Evolutionary conservation across 2,329 filamentous ascomycete species (phyloP), one percentile per base, ranked within the genome.

Genomic region (Cytospora leucostoma): DNA sequence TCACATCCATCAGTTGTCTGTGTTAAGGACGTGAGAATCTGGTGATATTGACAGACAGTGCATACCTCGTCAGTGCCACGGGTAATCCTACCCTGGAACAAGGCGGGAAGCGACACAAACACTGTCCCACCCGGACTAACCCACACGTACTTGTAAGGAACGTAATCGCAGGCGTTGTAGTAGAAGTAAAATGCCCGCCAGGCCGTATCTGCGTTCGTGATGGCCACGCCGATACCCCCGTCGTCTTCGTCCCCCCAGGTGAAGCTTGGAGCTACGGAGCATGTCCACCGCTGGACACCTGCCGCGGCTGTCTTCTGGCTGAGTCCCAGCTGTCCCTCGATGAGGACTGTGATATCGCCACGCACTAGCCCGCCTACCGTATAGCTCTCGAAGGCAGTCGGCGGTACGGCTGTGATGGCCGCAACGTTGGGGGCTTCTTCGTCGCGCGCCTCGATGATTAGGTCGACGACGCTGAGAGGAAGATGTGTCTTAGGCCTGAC

Each of bases 101-200:
- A 59, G 47, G 65, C 65, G 3, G 70, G 70, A 35, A 73, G 67
- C 7, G 69, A 69, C 5, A 73, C 61, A 47, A 72, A 72, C 27
- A 66, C 55, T 6, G 69, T 72, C 13, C 63, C 50, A 35, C 66
- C 64, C 1, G 67, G 59, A 13, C 57, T 62, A 15, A 73, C 63
- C 68, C 68, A 71, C 40, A 72, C 68, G 62, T 73, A 70, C 65
- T 72, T 71, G 65, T 68, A 69, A 0, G 70, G 70, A 3, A 70
- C 59, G 11, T 47, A 58, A 59, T 73, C 71, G 62, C 70, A 73
- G 52, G 56, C 67, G 64, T 73, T 72, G 56, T 71, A 67, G 65
- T 70, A 71, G 53, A 69, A 32, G 62, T 68, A 70, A 59, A 70
- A 70, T 5, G 66, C 66, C 11, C 66, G 62, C 61, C 57, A 62